phyloP scores from a whole-genome alignment of 75 land plant species.

The Chamaecyparis obtusa region DNA sequence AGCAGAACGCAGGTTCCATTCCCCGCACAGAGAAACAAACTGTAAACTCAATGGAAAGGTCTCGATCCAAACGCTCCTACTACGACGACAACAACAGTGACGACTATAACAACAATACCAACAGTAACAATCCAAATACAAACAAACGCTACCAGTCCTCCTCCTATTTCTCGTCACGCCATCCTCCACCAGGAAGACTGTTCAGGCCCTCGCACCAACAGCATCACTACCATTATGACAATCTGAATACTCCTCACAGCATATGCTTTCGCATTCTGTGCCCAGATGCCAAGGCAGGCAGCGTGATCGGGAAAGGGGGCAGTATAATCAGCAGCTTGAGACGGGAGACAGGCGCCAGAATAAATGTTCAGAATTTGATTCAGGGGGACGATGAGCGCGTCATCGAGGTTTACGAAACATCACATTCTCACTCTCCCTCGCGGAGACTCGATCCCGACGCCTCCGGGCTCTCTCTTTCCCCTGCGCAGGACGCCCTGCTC shows the following conservation, averaged over 20 bases:
- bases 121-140: neutral
- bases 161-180: neutral
- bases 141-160: conserved; percentile 5
- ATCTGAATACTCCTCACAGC: conserved; percentile 3
- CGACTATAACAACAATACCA: neutral
- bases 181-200: neutral
- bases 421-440: conserved; percentile 16
- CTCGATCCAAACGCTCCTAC: conserved; percentile 1
- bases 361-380: conserved; percentile 53
- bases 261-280: conserved; percentile 60
- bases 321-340: conserved; percentile 60
- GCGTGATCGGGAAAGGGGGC: conserved; percentile 78
- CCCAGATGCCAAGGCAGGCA: conserved; percentile 58
- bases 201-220: neutral
- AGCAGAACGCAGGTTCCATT: neutral
- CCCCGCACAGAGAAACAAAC: neutral
- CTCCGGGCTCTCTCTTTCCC: conserved; percentile 34
- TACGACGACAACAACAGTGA: neutral
- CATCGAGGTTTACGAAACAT: conserved; percentile 43
- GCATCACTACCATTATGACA: neutral
- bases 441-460: conserved; percentile 49
- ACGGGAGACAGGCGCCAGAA: conserved; percentile 79
- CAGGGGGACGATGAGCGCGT: conserved; percentile 74
- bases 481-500: conserved; percentile 78
- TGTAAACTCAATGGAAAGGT: neutral